Percentiles rank a stretch among this genome's conserved stretches.
These are phyloP conservation scores for Hypoxylon crocopeplum DNA, from an alignment of 495 filamentous ascomycete species.

Conservation along the genomic window DNA sequence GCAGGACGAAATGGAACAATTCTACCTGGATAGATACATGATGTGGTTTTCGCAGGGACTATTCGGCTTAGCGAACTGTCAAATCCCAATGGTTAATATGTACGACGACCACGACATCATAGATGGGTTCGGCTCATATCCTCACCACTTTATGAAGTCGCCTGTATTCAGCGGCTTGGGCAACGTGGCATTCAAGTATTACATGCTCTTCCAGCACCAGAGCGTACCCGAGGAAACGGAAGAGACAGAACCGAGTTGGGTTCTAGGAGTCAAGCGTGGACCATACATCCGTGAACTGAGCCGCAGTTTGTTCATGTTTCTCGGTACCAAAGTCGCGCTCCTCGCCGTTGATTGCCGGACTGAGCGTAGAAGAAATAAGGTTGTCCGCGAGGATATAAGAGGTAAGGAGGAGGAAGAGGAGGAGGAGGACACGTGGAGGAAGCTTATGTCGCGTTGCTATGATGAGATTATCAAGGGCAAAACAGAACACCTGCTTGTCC, in stretches of 20 bases:
- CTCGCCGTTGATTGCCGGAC: slow-evolving; percentile 91
- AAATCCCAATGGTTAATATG: slow-evolving; percentile 98
- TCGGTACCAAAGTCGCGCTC: slow-evolving; percentile 80
- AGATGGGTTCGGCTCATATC: slow-evolving; percentile 94
- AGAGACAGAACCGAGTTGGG: slow-evolving; percentile 87
- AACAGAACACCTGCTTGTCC: slow-evolving; percentile 86
- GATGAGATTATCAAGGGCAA: slow-evolving; percentile 82
- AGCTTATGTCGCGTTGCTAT: slow-evolving; percentile 83
- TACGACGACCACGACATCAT: slow-evolving; percentile 99
- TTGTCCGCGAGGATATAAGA: too few species aligned
- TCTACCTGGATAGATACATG: slow-evolving; percentile 85
- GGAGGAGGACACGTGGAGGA: slow-evolving; percentile 78
- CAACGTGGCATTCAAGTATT: slow-evolving; percentile 94
- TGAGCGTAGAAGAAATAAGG: slow-evolving; percentile 80
- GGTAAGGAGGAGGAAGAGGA: slow-evolving; percentile 79
- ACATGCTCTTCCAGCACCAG: slow-evolving; percentile 98
- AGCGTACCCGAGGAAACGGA: slow-evolving; percentile 79
- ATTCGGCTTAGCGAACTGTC: slow-evolving; percentile 88
- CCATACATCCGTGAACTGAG: slow-evolving; percentile 90
- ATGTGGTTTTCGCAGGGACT: slow-evolving; percentile 95
- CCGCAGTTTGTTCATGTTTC: slow-evolving; percentile 82
- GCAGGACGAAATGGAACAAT: slow-evolving; percentile 82
- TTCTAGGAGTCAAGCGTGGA: slow-evolving; percentile 77
- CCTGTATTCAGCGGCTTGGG: slow-evolving; percentile 89
- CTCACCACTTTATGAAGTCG: slow-evolving; percentile 89